Evolutionary conservation across 2,329 filamentous ascomycete genomes (phyloP).

Genomic region (Botrytis byssoidea): DNA sequence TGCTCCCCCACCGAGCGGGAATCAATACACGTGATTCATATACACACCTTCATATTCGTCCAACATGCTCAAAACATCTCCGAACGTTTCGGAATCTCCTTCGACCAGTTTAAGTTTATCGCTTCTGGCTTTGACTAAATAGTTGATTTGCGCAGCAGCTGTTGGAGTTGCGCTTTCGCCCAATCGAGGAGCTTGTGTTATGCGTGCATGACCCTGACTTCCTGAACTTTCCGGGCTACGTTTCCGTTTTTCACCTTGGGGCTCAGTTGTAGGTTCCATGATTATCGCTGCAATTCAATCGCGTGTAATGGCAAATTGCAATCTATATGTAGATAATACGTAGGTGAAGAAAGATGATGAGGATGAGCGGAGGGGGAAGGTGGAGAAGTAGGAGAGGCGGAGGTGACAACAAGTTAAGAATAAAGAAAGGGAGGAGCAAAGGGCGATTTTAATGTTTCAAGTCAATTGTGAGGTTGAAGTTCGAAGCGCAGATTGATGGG

Average conservation of each 20-base stretch:
- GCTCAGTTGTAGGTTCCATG: background rate
- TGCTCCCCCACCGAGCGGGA: background rate
- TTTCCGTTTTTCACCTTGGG: slow-evolving; percentile 32
- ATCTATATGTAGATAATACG: background rate
- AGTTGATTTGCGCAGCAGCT: slow-evolving; percentile 49
- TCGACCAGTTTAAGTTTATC: slow-evolving; percentile 52
- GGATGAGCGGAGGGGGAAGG: slow-evolving; percentile 6
- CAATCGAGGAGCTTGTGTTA: slow-evolving; percentile 24
- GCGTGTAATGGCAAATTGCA: background rate
- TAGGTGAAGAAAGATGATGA: background rate
- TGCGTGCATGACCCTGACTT: slow-evolving; percentile 36
- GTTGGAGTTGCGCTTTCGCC: slow-evolving; percentile 13
- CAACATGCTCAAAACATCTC: slow-evolving; percentile 69
- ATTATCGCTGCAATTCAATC: background rate
- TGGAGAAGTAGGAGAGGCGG: slow-evolving; percentile 16
- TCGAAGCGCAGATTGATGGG: background rate
- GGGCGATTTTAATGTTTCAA: background rate
- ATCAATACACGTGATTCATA: slow-evolving; percentile 11
- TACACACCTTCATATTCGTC: slow-evolving; percentile 69
- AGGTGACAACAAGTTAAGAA: background rate
- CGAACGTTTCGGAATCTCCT: slow-evolving; percentile 64
- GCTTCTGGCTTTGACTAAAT: slow-evolving; percentile 48
- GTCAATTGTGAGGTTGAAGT: background rate
- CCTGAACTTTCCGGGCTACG: slow-evolving; percentile 30
- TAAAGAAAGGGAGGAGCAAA: background rate